Conservation (phyloP, 331 rosid genomes). For the Dryas integrifolia region DNA sequence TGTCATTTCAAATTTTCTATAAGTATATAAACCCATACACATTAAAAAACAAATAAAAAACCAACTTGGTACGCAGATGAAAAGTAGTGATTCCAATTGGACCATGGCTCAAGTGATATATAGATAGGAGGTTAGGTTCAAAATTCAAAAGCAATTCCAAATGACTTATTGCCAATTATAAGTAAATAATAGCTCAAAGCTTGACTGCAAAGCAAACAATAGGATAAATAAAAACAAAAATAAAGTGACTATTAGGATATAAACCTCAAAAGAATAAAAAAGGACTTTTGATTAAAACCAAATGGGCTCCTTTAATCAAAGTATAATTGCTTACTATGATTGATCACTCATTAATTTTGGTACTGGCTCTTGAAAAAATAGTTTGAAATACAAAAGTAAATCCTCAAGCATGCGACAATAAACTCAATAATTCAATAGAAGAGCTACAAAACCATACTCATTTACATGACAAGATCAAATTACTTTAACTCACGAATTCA, state of each 20-base stretch:
- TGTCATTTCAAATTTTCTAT: too few species aligned
- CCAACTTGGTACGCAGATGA: too few species aligned
- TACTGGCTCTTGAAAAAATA: neutral
- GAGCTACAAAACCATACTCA: neutral
- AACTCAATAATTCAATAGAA: neutral
- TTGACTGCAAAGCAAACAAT: constrained; percentile 2
- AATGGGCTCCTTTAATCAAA: neutral
- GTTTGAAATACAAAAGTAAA: neutral
- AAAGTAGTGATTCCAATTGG: neutral
- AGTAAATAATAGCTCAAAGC: neutral
- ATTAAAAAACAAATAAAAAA: too few species aligned
- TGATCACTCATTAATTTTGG: neutral
- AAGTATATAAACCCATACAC: too few species aligned
- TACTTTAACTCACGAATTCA: too few species aligned
- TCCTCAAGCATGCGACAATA: neutral
- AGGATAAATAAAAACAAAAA: neutral
- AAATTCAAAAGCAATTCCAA: constrained; percentile 5
- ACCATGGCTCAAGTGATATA: neutral
- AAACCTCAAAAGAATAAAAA: constrained; percentile 9
- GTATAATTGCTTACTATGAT: neutral
- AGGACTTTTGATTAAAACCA: neutral
- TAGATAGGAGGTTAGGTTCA: neutral
- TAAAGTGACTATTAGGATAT: neutral
- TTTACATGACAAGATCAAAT: neutral
- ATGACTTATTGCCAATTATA: neutral